These are phyloP conservation scores for Metschnikowia similis DNA, from an alignment of 805 yeast genomes.

Conservation along the genomic window DNA sequence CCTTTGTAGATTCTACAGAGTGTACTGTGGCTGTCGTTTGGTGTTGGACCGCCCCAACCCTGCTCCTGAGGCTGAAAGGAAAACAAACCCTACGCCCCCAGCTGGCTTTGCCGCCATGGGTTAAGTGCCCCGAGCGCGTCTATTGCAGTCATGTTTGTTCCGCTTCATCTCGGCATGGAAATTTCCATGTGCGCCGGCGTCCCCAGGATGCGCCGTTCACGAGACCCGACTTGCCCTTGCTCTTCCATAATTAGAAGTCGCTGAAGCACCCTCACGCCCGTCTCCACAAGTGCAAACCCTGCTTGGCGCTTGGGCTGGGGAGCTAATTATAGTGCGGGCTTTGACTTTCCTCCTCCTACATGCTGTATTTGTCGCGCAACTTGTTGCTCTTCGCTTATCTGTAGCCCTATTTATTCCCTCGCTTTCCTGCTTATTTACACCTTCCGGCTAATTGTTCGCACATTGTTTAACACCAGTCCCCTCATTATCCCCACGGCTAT, in stretches of 20 bases:
- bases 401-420: background rate
- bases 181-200: background rate
- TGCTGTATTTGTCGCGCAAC: conserved; percentile 2
- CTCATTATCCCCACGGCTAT: background rate
- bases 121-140: background rate
- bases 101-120: background rate
- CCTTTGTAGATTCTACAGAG: too few relatives aligned
- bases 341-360: background rate
- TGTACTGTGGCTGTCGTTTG: background rate
- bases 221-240: background rate
- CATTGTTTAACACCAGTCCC: background rate
- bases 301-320: background rate
- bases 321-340: conserved; percentile 1
- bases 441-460: background rate
- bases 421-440: background rate
- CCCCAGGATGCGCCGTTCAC: background rate
- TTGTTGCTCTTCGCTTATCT: conserved; percentile 3
- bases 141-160: background rate
- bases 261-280: background rate
- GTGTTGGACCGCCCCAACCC: too few relatives aligned
- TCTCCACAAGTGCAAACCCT: background rate
- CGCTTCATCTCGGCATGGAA: background rate
- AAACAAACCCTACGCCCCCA: background rate
- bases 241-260: background rate
- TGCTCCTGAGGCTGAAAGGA: too few relatives aligned